Percentiles rank a stretch among this genome's conserved stretches.
These are phyloP conservation scores for Lipomyces japonicus DNA, from an alignment of 805 yeast species.

Conservation along the genomic window DNA sequence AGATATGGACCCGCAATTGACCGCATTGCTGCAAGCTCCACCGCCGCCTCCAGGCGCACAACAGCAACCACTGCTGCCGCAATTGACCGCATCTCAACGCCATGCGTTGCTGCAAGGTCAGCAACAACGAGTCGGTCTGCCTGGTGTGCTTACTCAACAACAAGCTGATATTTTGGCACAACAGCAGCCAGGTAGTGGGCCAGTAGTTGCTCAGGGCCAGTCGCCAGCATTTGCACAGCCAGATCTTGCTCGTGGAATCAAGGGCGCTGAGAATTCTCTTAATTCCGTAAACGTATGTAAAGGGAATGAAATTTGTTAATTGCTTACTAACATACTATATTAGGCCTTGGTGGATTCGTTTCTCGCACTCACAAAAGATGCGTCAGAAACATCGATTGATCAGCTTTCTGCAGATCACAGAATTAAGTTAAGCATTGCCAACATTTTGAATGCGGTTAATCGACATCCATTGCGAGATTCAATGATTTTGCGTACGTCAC, in stretches of 20 bases:
- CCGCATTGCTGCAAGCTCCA: background rate
- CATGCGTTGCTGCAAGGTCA: slow-evolving; percentile 31
- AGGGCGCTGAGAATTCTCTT: background rate
- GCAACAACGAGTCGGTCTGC: too few species aligned
- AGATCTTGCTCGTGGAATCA: too few species aligned
- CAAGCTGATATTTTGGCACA: slow-evolving; percentile 32
- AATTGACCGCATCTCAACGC: slow-evolving; percentile 23
- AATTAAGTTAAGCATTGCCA: slow-evolving; percentile 63
- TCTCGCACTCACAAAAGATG: slow-evolving; percentile 34
- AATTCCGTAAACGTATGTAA: background rate
- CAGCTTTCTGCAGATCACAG: slow-evolving; percentile 60
- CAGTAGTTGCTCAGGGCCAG: background rate
- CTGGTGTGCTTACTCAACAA: too few species aligned
- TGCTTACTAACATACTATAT: background rate
- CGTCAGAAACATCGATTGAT: slow-evolving; percentile 40
- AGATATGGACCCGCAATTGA: slow-evolving; percentile 31
- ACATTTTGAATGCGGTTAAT: slow-evolving; percentile 60
- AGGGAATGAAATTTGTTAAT: slow-evolving; percentile 8
- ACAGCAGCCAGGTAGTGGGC: slow-evolving; percentile 16
- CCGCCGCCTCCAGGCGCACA: background rate
- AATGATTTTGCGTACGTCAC: slow-evolving; percentile 75
- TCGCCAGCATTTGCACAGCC: too few species aligned
- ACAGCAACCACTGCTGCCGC: slow-evolving; percentile 15
- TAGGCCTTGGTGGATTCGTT: slow-evolving; percentile 35
- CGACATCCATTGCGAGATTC: slow-evolving; percentile 59